Evolutionary conservation across 108 stramenopile genomes (phyloP).

Genomic region (Cyclotella sp.): DNA sequence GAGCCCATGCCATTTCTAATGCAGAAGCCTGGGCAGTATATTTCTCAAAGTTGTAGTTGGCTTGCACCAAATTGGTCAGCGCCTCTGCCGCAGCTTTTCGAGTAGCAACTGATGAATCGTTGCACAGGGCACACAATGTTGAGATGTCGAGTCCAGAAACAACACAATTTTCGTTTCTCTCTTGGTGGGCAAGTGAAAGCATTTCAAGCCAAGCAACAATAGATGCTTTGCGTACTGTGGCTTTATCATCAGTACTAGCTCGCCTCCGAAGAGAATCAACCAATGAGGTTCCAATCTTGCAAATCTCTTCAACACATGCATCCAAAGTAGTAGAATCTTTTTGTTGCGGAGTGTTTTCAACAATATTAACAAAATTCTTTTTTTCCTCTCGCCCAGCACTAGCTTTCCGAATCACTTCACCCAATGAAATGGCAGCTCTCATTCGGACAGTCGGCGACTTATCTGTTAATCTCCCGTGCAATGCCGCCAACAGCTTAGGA

Average conservation of each 20-base stretch:
- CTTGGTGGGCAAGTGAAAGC: constrained; percentile 44
- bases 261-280: constrained; percentile 58
- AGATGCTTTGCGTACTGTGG: constrained; percentile 71
- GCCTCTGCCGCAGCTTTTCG: constrained; percentile 81
- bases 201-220: constrained; percentile 66
- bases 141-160: constrained; percentile 62
- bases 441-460: constrained; percentile 77
- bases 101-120: constrained; percentile 69
- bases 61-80: constrained; percentile 64
- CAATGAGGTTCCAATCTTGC: constrained; percentile 46
- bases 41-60: constrained; percentile 32
- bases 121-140: constrained; percentile 66
- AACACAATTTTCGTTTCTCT: constrained; percentile 29
- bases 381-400: constrained; percentile 19
- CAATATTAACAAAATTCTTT: constrained; percentile 20
- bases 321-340: constrained; percentile 21
- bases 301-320: constrained; percentile 47
- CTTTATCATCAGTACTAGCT: constrained; percentile 69
- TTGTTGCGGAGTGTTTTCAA: constrained; percentile 5
- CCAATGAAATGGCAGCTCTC: constrained; percentile 67
- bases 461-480: constrained; percentile 73
- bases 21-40: constrained; percentile 38
- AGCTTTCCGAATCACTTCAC: constrained; percentile 42
- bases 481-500: constrained; percentile 44
- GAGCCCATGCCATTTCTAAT: constrained; percentile 71